These are phyloP conservation scores for Cymbopogon flexuosus DNA, from an alignment of 202 grass and related monocot genomes.

Conservation along the genomic window DNA sequence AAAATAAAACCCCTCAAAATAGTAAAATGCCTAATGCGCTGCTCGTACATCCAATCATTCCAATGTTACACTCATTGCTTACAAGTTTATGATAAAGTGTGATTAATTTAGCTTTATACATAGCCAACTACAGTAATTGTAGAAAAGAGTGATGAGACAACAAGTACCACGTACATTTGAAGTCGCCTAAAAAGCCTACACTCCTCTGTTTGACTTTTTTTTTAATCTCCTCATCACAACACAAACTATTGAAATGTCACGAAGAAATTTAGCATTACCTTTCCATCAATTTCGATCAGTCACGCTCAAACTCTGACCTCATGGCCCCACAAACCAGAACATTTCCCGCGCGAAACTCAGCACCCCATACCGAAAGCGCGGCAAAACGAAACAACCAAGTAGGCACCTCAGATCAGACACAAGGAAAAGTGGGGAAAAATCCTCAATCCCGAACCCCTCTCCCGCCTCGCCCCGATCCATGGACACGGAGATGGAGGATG, in stretches of 20 bases:
- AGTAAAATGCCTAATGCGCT: not conserved
- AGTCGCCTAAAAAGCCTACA: not conserved
- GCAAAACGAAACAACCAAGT: not conserved
- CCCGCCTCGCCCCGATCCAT: conserved; percentile 5
- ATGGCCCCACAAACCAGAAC: not conserved
- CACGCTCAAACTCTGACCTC: not conserved
- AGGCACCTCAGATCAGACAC: not conserved
- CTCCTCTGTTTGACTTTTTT: not conserved
- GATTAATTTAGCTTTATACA: too few species aligned
- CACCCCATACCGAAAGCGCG: conserved; percentile 27
- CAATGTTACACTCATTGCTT: too few species aligned
- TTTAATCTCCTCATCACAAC: not conserved
- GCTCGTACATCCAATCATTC: not conserved
- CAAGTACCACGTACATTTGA: not conserved
- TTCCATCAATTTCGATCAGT: not conserved
- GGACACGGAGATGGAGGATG: conserved; percentile 41
- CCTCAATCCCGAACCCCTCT: not conserved
- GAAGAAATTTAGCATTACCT: not conserved
- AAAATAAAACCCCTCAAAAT: too few species aligned
- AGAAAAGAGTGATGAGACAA: not conserved
- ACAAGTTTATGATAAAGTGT: too few species aligned
- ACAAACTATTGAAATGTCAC: not conserved
- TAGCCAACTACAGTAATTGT: too few species aligned
- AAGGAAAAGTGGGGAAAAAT: not conserved
- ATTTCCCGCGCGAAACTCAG: conserved; percentile 31